These are phyloP conservation scores for Solanum piurae DNA, from an alignment of 257 asterid species.

Conservation along the genomic window DNA sequence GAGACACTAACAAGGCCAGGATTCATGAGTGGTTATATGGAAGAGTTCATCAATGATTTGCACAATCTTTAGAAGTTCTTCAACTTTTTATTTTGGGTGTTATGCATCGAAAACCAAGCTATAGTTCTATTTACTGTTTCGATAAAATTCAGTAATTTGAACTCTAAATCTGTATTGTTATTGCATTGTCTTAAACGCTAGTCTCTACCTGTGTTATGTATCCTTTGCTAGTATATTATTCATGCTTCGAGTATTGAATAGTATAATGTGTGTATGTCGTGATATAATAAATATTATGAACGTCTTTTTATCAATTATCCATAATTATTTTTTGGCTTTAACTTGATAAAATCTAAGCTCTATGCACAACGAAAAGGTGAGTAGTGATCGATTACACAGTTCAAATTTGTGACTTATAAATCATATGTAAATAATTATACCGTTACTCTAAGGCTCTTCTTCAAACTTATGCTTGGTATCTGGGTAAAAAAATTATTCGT, in stretches of 20 bases:
- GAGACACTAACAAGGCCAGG: constrained; percentile 18
- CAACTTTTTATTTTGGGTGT: background rate
- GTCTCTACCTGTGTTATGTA: background rate
- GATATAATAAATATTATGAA: background rate
- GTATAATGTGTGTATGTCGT: background rate
- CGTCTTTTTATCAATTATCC: background rate
- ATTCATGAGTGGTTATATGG: constrained; percentile 38
- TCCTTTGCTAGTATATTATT: background rate
- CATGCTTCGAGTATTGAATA: background rate
- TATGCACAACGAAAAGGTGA: background rate
- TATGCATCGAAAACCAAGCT: background rate
- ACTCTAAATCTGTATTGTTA: background rate
- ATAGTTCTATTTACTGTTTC: background rate
- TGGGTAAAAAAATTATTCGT: too few relatives aligned
- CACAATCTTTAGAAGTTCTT: constrained; percentile 15
- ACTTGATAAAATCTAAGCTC: background rate
- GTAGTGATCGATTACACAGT: background rate
- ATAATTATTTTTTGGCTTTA: background rate
- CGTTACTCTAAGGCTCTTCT: too few relatives aligned
- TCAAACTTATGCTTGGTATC: too few relatives aligned
- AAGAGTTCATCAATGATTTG: constrained; percentile 37
- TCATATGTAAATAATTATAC: too few relatives aligned
- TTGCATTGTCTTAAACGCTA: background rate
- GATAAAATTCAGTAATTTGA: background rate
- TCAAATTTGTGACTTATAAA: too few relatives aligned